Conservation (phyloP, 2,329 filamentous ascomycete species). For the Pseudogymnoascus sp. region DNA sequence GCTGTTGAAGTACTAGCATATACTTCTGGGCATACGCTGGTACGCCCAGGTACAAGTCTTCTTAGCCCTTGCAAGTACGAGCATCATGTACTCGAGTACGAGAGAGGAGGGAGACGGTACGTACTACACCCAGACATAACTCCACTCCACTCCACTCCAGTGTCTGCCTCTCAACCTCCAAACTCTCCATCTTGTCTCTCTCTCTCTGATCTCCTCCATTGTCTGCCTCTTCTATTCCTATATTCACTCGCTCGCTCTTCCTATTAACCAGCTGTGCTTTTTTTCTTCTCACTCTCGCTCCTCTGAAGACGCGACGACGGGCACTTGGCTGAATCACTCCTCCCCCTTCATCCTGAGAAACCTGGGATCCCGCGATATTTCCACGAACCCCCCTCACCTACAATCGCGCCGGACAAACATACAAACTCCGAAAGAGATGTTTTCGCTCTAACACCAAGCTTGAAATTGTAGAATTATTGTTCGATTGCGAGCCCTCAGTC, state of each 20-base stretch:
- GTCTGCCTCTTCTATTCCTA: constrained; percentile 16
- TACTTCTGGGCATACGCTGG: not conserved
- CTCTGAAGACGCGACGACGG: not conserved
- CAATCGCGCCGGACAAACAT: not conserved
- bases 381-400: not conserved
- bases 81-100: not conserved
- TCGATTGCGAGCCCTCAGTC: not conserved
- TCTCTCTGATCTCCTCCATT: constrained; percentile 33
- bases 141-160: constrained; percentile 10
- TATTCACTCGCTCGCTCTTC: constrained; percentile 11
- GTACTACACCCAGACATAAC: not conserved
- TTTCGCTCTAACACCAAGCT: not conserved
- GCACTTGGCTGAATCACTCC: not conserved
- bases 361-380: not conserved
- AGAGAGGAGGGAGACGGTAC: not conserved
- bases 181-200: constrained; percentile 31
- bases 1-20: not conserved
- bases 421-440: not conserved
- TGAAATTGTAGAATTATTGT: not conserved
- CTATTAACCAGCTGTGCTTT: not conserved
- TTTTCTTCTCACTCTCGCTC: not conserved
- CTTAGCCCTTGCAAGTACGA: constrained; percentile 4
- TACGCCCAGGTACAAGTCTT: not conserved
- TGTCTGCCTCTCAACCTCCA: constrained; percentile 24
- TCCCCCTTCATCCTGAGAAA: not conserved